Base-by-base conservation (phyloP, 345 rosid species). In the Salix viminalis region DNA sequence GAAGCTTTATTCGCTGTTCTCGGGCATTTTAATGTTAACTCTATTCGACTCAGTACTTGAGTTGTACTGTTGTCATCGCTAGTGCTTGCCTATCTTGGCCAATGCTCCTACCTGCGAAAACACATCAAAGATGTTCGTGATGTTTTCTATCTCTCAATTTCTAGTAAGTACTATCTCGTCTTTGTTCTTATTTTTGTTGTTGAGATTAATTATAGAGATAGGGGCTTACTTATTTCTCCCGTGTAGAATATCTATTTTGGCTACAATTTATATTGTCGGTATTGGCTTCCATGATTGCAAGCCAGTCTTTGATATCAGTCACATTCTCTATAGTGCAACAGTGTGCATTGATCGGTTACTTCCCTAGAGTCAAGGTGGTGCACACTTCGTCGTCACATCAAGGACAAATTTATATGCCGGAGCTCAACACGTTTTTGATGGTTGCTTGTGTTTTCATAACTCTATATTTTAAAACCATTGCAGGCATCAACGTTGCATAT, bases 1-100 rank as follows among this genome's bases (percentile, higher is more conserved):
- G 87, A 87, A 76, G 91, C 91, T 2, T 66, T 90, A 50, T 90
- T 90, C 65, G 90, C 87, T 1, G 91, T 86, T 79, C 83, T 89
- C 65, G 90, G 92, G 0, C 92, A 90, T 71, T 90, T 89, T 77
- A 75, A 86, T 0, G 80, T 86, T 52, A 79, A 52, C 6, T 85
- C 92, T 0, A 84, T 87, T 66, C 90, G 79, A 37, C 42, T 86
- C 2, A 86, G 94, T 67, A 79, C 83, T 79, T 86, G 89, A 30
- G 0, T 37, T 0, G 76, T 87, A 12, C 70, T 84, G 1, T 71
- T 84, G 50, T 90, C 94, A 1, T 80, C 90, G 24, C 69, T 89
- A 5, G 11, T 87, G 67, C 36, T 82, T n/a, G 84, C 90, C 0
- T 89, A 89, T 13, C 23, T 77, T 3, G 85, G 88, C 10, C 88